Base-by-base conservation (phyloP, 2,329 filamentous ascomycete genomes). In the Colletotrichum phormii region DNA sequence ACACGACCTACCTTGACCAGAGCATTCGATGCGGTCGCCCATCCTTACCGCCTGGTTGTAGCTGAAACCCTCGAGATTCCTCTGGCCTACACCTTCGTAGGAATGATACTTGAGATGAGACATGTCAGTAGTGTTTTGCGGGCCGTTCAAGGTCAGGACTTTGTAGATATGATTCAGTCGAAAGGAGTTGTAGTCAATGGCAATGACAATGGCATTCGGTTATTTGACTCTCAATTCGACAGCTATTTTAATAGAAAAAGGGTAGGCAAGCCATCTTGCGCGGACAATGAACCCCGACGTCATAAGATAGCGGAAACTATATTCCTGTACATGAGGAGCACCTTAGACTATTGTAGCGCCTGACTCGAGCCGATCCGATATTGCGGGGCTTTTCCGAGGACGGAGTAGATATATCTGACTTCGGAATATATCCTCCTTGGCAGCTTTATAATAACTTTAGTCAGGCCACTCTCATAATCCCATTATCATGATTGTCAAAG, bases 11-110 rank as follows among this genome's bases (percentile, higher is more conserved):
- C 84, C 86, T 81, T 88, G 86, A 3, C 86, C 86, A 1, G 86
- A 78, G 67, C 81, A 82, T 75, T 87, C 82, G 55, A 89, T 87
- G 3, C 78, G 77, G 77, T 88, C 82, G 1, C 84, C 86, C 11
- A 88, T 77, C 1, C 86, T 84, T 15, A 87, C 84, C 2, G 86
- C 84, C 71, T 89, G 87, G 74, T 78, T 85, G 77, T 88, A 88
- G 61, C 76, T 64, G 58, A 80, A 81, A 0, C 76, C 75, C 35
- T 84, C 57, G 6, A 76, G 58, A 29, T 76, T 81, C 12, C 74
- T 72, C 60, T 84, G 71, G 15, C 79, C 81, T n/a, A 77, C 76
- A 8, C 78, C 80, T 2, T 78, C 77, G 68, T 84, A 84, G 69
- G 77, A 73, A 68, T 76, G 80, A 67, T 81, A 83, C 66, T 75